Base-by-base conservation (phyloP, 805 yeast species). In the Alloascoidea africana region DNA sequence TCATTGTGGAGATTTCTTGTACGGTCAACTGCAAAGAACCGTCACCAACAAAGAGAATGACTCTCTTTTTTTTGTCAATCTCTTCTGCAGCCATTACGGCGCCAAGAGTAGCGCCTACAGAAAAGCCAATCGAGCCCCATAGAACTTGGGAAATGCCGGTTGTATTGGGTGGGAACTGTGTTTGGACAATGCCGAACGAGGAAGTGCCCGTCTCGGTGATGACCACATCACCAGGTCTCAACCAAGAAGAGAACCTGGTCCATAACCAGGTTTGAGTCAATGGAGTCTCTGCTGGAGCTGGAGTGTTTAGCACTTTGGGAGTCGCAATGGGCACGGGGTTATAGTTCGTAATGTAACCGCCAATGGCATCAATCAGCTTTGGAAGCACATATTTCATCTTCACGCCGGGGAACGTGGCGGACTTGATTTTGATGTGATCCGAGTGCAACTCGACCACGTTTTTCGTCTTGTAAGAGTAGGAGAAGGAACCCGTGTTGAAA, bases 401-500 rank as follows among this genome's bases (percentile, higher is more conserved):
- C 17, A 74, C 61, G 27, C 70, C 71, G 8, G 71, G 69, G 53
- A 64, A 71, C 18, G 60, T 59, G 34, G 75, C 75, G 46, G 59
- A 61, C 46, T 61, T 62, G 43, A 72, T 60, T 50, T 66, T 69
- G 42, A 66, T 66, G 52, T 68, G 60, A 49, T 71, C 70, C 2
- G 76, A 67, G 49, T 70, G 76, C 55, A 72, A 62, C 51, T 71
- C 72, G 16, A 70, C 64, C 32, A 68, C 54, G 49, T 72, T 70
- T 46, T 62, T 68, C 36, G 76, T 68, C n/a, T n/a, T n/a, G 57
- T 67, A 69, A 14, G 65, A 62, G 50, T 70, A 72, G 4, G 74
- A 63, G 55, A 73, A 72, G 3, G 93, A 79, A 54, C 94, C 94
- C 36, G 94, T 83, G 69, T 83, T 83, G 74, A 80, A 83, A 60